Conservation (phyloP, 2,329 filamentous ascomycete species). For the Magnaporthiopsis rhizophila region DNA sequence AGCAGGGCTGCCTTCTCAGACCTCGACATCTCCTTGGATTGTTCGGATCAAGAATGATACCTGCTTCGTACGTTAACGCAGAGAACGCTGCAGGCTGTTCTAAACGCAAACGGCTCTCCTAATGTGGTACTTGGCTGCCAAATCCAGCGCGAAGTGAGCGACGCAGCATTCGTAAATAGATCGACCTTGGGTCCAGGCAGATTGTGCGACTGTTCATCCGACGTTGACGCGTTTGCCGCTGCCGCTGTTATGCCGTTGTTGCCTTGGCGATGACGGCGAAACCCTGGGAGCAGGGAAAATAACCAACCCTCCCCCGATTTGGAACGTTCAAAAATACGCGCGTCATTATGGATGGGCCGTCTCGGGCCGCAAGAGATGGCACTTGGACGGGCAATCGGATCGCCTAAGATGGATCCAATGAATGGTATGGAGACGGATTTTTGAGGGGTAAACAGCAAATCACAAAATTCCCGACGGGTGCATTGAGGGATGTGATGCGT, state of each 20-base stretch:
- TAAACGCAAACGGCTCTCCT: neutral
- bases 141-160: neutral
- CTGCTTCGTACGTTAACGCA: too few relatives aligned
- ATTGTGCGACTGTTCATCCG: too few relatives aligned
- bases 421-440: neutral
- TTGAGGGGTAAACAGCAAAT: neutral
- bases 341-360: neutral
- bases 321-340: neutral
- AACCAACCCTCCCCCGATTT: too few relatives aligned
- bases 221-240: neutral
- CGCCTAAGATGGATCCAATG: too few relatives aligned
- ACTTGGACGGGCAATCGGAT: neutral
- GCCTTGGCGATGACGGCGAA: too few relatives aligned
- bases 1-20: too few relatives aligned
- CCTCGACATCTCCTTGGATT: too few relatives aligned
- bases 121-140: neutral
- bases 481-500: neutral
- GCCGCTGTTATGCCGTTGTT: neutral
- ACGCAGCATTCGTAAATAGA: neutral
- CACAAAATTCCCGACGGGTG: neutral
- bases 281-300: too few relatives aligned
- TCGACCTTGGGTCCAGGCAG: too few relatives aligned
- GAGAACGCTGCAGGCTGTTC: too few relatives aligned
- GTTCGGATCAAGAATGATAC: too few relatives aligned
- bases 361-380: neutral